A percentile compares a stretch with the other conserved stretches of the same genome.
Conservation (phyloP, 305 asterid genomes). For the Fraxinus albicans region DNA sequence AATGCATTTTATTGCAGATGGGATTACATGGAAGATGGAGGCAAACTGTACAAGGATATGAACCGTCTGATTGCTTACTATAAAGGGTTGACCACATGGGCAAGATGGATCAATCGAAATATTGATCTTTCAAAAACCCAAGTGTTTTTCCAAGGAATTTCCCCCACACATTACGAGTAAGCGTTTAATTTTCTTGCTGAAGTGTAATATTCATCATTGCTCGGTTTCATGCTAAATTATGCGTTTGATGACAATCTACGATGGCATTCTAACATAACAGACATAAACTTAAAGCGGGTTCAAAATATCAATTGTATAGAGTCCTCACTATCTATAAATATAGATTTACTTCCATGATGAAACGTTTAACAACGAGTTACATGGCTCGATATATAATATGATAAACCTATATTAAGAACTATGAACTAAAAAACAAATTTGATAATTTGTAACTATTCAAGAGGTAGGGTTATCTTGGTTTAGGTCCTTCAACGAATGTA, state of each 20-base stretch:
- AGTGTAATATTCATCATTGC: background rate
- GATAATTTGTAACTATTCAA: too few species aligned
- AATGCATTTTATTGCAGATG: conserved; percentile 18
- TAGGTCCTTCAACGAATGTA: background rate
- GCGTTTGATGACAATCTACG: background rate
- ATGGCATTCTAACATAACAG: background rate
- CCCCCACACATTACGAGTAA: conserved; percentile 30
- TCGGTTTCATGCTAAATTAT: background rate
- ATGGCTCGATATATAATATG: background rate
- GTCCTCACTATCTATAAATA: background rate
- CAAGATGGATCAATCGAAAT: conserved; percentile 27
- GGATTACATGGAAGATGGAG: conserved; percentile 29
- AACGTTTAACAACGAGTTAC: too few species aligned
- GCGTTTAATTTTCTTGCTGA: background rate
- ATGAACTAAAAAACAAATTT: too few species aligned
- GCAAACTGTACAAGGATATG: conserved; percentile 25
- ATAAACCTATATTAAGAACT: background rate
- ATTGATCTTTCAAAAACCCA: conserved; percentile 21
- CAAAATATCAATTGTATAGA: background rate
- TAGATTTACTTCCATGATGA: background rate
- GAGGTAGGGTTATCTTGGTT: background rate
- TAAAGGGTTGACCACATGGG: conserved; percentile 33
- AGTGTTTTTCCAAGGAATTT: conserved; percentile 32
- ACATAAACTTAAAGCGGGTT: background rate
- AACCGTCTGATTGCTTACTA: conserved; percentile 27